Base-by-base conservation (phyloP, 2,329 filamentous ascomycete genomes). In the Phaeosphaeriaceae sp. region DNA sequence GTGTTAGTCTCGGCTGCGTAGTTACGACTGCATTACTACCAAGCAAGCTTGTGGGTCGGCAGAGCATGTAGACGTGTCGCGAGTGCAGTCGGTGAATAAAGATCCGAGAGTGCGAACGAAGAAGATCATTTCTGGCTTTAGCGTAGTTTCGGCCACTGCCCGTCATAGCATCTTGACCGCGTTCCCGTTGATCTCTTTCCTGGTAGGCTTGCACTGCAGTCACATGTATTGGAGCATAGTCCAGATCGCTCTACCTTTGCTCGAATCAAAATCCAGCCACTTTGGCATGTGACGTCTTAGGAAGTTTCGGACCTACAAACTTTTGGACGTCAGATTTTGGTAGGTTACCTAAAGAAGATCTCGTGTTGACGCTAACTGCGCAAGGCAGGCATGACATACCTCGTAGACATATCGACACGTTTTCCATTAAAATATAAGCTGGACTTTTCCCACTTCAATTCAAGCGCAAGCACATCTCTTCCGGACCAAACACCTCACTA, bases 1-100 rank as follows among this genome's bases (percentile, higher is more conserved):
- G 83, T 1, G 80, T 85, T 2, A 84, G 82, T 31, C 61, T 86
- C 31, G 83, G 83, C 0, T 85, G 83, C 62, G 82, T 85, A 0
- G 58, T 86, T 0, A 83, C 77, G 0, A 84, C 82, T n/a, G 76
- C 80, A 2, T 59, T 85, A 27, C 65, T 86, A 64, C 84, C 84
- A 13, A 31, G 40, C 7, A 51, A 44, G 40, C 24, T 51, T 6
- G 49, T 51, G 10, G 49, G 36, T n/a, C n/a, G 22, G 17, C 49
- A 45, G 40, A 51, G 49, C 20, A 51, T 51, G 49, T 51, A 33
- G 10, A 3, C 20, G 21, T 25, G 21, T 2, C 5, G 22, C 11
- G 1, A 13, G 21, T 5, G 31, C 31, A 15, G 31, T 36, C 31
- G 31, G 31, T 36, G 13, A 11, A 36, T 7, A 36, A 3, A 11